Evolutionary conservation across 305 asterid species (phyloP).

Genomic region (Solanum hybrid): DNA sequence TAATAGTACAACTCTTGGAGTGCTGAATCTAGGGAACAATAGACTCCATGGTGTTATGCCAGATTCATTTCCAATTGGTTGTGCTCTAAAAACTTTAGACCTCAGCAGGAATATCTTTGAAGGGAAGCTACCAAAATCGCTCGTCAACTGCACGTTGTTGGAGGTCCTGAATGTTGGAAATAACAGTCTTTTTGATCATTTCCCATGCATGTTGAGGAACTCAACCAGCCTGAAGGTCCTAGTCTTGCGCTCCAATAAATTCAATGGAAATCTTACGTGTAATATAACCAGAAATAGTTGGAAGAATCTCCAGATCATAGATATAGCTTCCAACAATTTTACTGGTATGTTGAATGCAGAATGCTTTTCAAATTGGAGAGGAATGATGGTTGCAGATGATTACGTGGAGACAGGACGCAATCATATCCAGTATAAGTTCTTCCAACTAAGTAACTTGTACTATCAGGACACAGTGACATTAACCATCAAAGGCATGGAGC

Average conservation of each 20-base stretch:
- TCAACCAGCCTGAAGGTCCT: conserved; percentile 24
- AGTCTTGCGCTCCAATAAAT: conserved; percentile 27
- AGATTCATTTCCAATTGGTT: conserved; percentile 6
- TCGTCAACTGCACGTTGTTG: conserved; percentile 25
- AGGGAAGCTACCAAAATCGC: conserved; percentile 33
- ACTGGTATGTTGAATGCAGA: conserved; percentile 18
- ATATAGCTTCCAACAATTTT: conserved; percentile 31
- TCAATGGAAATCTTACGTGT: conserved; percentile 30
- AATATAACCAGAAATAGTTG: background rate
- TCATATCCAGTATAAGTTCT: conserved; percentile 4
- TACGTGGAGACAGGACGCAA: background rate
- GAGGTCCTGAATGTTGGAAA: conserved; percentile 40
- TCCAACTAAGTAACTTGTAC: conserved; percentile 10
- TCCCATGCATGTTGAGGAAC: conserved; percentile 35
- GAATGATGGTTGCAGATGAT: conserved; percentile 12
- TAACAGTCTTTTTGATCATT: conserved; percentile 25
- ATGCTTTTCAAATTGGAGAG: conserved; percentile 15
- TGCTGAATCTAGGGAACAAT: conserved; percentile 43
- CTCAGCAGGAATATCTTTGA: conserved; percentile 20
- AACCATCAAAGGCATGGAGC: conserved; percentile 25
- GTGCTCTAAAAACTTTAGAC: conserved; percentile 20
- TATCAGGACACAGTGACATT: conserved; percentile 42
- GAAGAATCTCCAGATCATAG: conserved; percentile 37
- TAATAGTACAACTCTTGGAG: conserved; percentile 5
- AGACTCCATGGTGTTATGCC: conserved; percentile 35